Conservation (phyloP, 768 basidiomycete species). For the Pulveroboletus sp. region DNA sequence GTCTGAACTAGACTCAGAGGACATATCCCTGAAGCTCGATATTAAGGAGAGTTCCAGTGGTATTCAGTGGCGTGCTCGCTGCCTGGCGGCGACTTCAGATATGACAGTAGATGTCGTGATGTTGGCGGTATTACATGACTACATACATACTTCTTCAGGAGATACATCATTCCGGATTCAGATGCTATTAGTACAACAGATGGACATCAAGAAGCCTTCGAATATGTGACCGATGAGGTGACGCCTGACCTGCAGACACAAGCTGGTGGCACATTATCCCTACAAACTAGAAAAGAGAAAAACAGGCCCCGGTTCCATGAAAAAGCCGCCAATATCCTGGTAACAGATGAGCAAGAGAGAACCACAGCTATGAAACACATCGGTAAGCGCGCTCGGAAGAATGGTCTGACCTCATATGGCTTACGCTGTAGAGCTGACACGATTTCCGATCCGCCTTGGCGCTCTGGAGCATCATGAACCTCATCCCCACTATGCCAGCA, state of each 20-base stretch:
- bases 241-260: constrained; percentile 5
- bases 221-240: neutral
- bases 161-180: neutral
- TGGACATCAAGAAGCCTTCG: neutral
- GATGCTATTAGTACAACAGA: constrained; percentile 9
- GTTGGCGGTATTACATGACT: neutral
- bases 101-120: neutral
- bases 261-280: constrained; percentile 7
- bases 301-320: constrained; percentile 12
- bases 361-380: constrained; percentile 23
- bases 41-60: too few relatives aligned
- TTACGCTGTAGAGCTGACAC: constrained; percentile 30
- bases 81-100: too few relatives aligned
- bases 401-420: neutral
- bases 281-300: constrained; percentile 2
- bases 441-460: constrained; percentile 24
- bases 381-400: neutral
- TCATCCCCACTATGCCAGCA: constrained; percentile 21
- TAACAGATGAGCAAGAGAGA: constrained; percentile 28
- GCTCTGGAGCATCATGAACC: constrained; percentile 22
- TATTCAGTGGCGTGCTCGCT: too few relatives aligned
- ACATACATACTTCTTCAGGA: neutral
- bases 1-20: too few relatives aligned
- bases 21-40: too few relatives aligned
- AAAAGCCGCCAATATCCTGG: constrained; percentile 30